Percentiles rank a stretch among this genome's conserved stretches.
Evolutionary conservation across 139 green algal species (phyloP).

Genomic region (Picochlorum sp.): DNA sequence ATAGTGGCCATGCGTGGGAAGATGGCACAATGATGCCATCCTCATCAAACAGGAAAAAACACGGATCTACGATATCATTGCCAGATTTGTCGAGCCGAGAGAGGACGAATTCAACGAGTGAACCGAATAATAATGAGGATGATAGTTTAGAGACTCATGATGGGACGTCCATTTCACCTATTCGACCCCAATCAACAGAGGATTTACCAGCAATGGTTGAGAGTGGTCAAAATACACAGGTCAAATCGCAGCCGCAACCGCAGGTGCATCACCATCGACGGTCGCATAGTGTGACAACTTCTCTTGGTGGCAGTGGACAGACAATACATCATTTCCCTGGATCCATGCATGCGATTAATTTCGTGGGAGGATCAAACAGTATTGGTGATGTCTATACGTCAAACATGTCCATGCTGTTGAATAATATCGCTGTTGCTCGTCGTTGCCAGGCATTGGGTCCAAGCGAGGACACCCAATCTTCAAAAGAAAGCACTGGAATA

Average conservation of each 20-base stretch:
- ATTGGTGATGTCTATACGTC: background rate
- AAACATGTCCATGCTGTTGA: background rate
- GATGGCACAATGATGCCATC: too few species aligned
- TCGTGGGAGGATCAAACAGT: background rate
- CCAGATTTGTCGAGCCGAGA: background rate
- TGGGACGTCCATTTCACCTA: background rate
- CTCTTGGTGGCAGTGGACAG: background rate
- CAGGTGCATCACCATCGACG: too few species aligned
- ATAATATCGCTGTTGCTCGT: slow-evolving; percentile 2
- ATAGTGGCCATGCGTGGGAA: too few species aligned
- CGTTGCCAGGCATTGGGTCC: background rate
- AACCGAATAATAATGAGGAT: background rate
- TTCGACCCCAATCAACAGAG: background rate
- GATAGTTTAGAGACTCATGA: background rate
- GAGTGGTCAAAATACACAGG: too few species aligned
- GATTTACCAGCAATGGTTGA: background rate
- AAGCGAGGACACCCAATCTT: background rate
- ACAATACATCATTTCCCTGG: background rate
- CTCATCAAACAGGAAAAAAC: background rate
- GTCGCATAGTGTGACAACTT: too few species aligned
- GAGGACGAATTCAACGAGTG: background rate
- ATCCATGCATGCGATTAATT: background rate
- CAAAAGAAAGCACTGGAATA: too few species aligned
- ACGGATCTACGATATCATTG: background rate
- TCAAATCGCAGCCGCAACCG: too few species aligned